phyloP scores from a whole-genome alignment of 371 early-diverging fungal genomes.

The Mortierella sp. region DNA sequence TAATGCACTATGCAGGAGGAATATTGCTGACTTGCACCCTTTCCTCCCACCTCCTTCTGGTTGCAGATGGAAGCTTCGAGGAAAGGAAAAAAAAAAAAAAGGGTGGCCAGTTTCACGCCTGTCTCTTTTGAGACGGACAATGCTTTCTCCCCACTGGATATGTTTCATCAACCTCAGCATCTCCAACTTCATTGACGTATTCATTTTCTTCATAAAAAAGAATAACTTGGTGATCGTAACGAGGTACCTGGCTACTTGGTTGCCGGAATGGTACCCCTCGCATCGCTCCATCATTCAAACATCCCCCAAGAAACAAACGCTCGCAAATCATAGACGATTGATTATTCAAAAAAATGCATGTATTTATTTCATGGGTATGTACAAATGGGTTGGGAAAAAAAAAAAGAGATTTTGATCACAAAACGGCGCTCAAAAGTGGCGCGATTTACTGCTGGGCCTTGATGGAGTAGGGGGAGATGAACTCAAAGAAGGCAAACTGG shows the following conservation, averaged over 20 bases:
- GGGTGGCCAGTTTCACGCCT: background rate
- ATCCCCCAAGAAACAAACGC: background rate
- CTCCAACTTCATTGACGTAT: background rate
- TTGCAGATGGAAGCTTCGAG: too few species aligned
- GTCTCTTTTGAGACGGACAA: background rate
- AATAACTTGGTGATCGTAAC: too few species aligned
- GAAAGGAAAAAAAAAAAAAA: background rate
- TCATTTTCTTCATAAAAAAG: background rate
- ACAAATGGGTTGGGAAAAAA: conserved; percentile 77
- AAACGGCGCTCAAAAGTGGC: background rate
- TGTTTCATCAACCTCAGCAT: background rate
- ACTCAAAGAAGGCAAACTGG: conserved; percentile 99
- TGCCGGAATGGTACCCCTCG: background rate
- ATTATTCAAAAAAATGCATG: conserved; percentile 7
- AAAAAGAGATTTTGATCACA: conserved; percentile 35
- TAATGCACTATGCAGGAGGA: background rate
- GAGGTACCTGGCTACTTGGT: background rate
- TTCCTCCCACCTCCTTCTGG: background rate
- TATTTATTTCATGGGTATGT: conserved; percentile 60
- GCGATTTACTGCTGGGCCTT: conserved; percentile 66
- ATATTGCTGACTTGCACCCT: background rate
- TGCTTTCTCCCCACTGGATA: background rate
- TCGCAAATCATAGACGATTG: background rate
- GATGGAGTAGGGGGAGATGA: conserved; percentile 76
- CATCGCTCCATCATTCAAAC: too few species aligned